Conservation (phyloP, 176 grass and related monocot species). For the Cenchrus fungigraminus region DNA sequence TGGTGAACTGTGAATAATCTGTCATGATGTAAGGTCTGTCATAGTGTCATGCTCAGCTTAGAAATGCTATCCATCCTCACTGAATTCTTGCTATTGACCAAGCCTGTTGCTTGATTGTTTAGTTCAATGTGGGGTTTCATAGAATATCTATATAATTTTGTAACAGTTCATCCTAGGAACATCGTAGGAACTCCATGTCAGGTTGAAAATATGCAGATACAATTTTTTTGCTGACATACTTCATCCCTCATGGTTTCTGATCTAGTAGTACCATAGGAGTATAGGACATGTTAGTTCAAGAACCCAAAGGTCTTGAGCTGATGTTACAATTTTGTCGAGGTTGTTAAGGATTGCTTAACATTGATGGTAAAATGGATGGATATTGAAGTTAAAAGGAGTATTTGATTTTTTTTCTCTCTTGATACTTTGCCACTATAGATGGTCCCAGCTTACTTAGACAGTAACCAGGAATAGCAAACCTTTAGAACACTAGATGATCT, state of each 20-base stretch:
- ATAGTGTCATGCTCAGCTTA: background rate
- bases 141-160: background rate
- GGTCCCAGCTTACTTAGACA: background rate
- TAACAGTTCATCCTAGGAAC: background rate
- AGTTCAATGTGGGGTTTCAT: background rate
- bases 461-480: background rate
- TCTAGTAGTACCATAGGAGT: background rate
- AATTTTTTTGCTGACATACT: background rate
- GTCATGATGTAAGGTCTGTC: background rate
- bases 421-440: background rate
- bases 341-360: background rate
- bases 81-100: background rate
- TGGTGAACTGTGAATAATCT: constrained; percentile 6
- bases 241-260: background rate
- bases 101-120: background rate
- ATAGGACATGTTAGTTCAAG: background rate
- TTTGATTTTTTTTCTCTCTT: background rate
- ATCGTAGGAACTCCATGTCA: background rate
- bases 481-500: background rate
- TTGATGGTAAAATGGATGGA: constrained; percentile 2
- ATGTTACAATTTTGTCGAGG: background rate
- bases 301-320: background rate
- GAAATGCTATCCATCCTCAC: background rate
- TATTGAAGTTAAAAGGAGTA: background rate
- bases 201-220: background rate